Base-by-base conservation (phyloP, 805 yeast species). In the Candida gorgasii region DNA sequence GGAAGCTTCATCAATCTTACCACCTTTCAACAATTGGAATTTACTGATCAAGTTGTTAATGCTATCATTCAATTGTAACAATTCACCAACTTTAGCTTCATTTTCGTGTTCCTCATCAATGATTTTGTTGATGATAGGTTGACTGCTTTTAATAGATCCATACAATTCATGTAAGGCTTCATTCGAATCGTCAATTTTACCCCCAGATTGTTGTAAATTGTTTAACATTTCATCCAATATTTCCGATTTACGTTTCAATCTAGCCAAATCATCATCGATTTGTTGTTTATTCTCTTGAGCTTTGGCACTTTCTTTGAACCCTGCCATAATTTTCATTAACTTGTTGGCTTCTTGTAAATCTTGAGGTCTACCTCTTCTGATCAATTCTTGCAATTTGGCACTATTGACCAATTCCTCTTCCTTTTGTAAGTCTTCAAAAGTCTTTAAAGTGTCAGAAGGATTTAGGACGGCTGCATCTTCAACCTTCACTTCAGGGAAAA, bases 301-400 rank as follows among this genome's bases (percentile, higher is more conserved):
- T 35, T 49, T 49, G 47, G 82, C 79, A 60, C 89, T 96, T 55
- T 86, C 89, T 62, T 86, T 86, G 72, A 89, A 93, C 5, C 99
- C 99, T 4, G 98, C 96, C 97, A 93, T 89, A 52, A 93, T 81
- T 62, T 92, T 89, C 99, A 93, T 93, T 63, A 93, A 76, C 53
- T 86, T 88, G 64, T 93, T 93, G 33, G 99, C 99, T 64, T 93
- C 99, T 54, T 84, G 87, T 58, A 93, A 77, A 66, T 93, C 99
- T 49, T 84, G 86, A 5, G 99, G 98, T 62, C 87, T 85, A 31
- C 98, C 99, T 55, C 97, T 78, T 66, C 98, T 82, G 48, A 93
- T 86, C 48, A 93, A 75, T 63, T 93, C 99, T 66, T 93, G 99
- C 50, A 93, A 76, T 67, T 93, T 93, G 13, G 99, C 98, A 49